A percentile compares a stretch with the other conserved stretches of the same genome.
Evolutionary conservation across 2,329 filamentous ascomycete genomes (phyloP).

Genomic region (Aspergillus fijiensis): DNA sequence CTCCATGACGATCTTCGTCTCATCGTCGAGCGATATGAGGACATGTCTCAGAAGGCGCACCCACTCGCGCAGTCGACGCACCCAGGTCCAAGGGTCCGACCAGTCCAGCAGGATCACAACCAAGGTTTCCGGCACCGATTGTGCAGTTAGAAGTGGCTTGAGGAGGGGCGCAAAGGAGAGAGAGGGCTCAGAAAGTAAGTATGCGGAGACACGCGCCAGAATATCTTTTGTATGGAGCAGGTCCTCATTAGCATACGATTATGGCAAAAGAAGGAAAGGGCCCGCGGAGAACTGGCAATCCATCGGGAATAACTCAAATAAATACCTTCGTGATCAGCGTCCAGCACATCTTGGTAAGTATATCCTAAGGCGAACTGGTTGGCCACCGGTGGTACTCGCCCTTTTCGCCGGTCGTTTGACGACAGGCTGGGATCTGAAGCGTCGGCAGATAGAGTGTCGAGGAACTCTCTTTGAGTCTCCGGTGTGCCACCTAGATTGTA

Average conservation of each 20-base stretch:
- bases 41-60: conserved; percentile 78
- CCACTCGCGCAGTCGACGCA: conserved; percentile 86
- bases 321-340: conserved; percentile 86
- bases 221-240: conserved; percentile 60
- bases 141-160: conserved; percentile 77
- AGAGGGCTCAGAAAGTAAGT: conserved; percentile 83
- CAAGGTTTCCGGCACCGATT: conserved; percentile 80
- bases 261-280: background rate
- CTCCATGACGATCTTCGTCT: conserved; percentile 80
- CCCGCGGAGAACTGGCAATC: background rate
- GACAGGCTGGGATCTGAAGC: conserved; percentile 41
- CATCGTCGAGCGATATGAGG: conserved; percentile 68
- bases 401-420: conserved; percentile 46
- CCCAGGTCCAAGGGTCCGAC: conserved; percentile 90
- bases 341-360: conserved; percentile 91
- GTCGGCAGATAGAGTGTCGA: conserved; percentile 58
- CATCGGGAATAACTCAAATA: background rate
- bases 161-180: conserved; percentile 79
- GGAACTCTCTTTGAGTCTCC: conserved; percentile 80
- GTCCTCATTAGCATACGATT: background rate
- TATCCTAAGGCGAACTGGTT: conserved; percentile 93
- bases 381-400: conserved; percentile 72
- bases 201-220: conserved; percentile 82
- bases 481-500: conserved; percentile 67
- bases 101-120: conserved; percentile 93